Base-by-base conservation (phyloP, 2,329 filamentous ascomycete genomes). In the Trichothecium roseum region DNA sequence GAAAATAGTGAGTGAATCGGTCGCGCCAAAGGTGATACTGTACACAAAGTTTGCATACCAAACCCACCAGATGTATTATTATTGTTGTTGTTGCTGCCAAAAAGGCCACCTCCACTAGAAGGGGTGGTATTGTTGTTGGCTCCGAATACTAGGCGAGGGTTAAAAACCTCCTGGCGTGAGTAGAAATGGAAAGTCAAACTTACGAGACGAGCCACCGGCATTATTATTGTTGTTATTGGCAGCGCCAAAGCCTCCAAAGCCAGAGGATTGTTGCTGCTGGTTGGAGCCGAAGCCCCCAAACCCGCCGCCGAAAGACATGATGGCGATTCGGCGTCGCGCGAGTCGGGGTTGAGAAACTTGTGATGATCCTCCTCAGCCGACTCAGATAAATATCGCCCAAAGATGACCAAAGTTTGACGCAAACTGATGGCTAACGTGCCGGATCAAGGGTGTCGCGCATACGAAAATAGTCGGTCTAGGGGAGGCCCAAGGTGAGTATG, bases 271-370 rank as follows among this genome's bases (percentile, higher is more conserved):
- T 62, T 64, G 52, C 20, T 24, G 20, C 20, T 24, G 20, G 43
- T 67, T 69, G 50, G 69, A 66, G 59, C 74, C 74, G 58, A 81
- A 80, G 63, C 73, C 69, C 38, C 66, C 64, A 39, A 60, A 60
- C 49, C 68, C 68, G 42, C 64, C 61, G 47, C 66, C 64, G 48
- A 73, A 72, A 50, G 72, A 72, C 72, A 77, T 77, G 51, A 44
- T 63, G 51, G 36, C 20, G 36, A 33, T 27, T 30, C 32, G 28
- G 18, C 32, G 29, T 33, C 22, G 39, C 28, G 36, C 30, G 31
- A 34, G 16, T 13, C 18, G 17, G 27, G 13, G 5, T 27, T 35
- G 12, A 16, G 12, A n/a, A 17, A 7, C 30, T 16, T 6, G 17
- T 16, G 12, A 17, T 6, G 10, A 6, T 6, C 20, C 6, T 24